These are phyloP conservation scores for Nelumbo lutea DNA, from an alignment of 164 flowering plant genomes.

Conservation along the genomic window DNA sequence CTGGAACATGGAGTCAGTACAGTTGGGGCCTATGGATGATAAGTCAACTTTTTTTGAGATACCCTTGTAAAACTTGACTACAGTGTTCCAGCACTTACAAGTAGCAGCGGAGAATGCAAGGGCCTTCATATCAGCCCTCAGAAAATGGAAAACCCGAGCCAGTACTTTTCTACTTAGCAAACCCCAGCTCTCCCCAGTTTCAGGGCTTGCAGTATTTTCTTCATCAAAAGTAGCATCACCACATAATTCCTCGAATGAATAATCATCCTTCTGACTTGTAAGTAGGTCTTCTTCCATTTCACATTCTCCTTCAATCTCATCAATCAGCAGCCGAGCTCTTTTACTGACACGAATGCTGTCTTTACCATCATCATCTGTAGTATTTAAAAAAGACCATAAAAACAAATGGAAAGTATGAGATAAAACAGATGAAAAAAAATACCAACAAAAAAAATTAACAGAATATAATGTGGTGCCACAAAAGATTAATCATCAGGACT, in stretches of 20 bases:
- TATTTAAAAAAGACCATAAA: neutral
- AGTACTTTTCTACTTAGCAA: constrained; percentile 60
- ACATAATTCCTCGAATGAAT: constrained; percentile 67
- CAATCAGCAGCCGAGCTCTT: constrained; percentile 45
- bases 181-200: constrained; percentile 61
- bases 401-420: neutral
- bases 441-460: neutral
- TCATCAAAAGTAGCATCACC: constrained; percentile 35
- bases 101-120: constrained; percentile 70
- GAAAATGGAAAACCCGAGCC: constrained; percentile 80
- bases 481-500: neutral
- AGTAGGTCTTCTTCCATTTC: constrained; percentile 40
- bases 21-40: constrained; percentile 53
- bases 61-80: constrained; percentile 55
- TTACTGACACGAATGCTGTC: constrained; percentile 42
- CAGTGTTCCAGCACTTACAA: constrained; percentile 84
- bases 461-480: neutral
- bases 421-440: neutral
- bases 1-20: constrained; percentile 55
- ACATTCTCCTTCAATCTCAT: constrained; percentile 58
- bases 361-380: constrained; percentile 20
- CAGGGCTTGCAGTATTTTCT: constrained; percentile 30
- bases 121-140: constrained; percentile 72
- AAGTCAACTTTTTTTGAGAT: constrained; percentile 64
- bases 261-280: constrained; percentile 29